Conservation (phyloP, 1,139 yeast species). For the Blastobotrys raffinosifermentans region DNA sequence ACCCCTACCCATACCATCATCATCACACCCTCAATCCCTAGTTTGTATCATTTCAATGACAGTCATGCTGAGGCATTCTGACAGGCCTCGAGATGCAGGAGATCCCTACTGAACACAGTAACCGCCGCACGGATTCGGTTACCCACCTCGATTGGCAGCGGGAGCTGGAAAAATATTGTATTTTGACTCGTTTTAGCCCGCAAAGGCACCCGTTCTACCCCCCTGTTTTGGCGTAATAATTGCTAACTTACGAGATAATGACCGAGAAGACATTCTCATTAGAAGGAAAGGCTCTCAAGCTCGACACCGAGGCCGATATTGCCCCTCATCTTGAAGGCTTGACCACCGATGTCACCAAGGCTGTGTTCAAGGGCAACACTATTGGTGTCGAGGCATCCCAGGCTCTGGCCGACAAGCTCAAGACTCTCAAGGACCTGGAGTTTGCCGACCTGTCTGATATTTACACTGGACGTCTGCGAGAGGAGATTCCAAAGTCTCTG, state of each 20-base stretch:
- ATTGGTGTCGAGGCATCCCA: conserved; percentile 86
- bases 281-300: conserved; percentile 71
- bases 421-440: conserved; percentile 36
- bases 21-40: too few relatives aligned
- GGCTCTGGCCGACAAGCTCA: conserved; percentile 58
- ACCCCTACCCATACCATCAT: too few relatives aligned
- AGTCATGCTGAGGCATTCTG: too few relatives aligned
- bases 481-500: conserved; percentile 87
- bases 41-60: too few relatives aligned
- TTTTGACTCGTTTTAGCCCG: too few relatives aligned
- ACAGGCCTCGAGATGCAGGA: too few relatives aligned
- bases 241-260: not conserved
- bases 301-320: conserved; percentile 69
- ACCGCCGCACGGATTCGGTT: too few relatives aligned
- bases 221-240: too few relatives aligned
- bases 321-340: conserved; percentile 48
- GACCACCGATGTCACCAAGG: conserved; percentile 42
- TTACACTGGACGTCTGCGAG: conserved; percentile 89
- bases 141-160: too few relatives aligned
- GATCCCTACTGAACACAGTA: too few relatives aligned
- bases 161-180: too few relatives aligned
- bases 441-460: conserved; percentile 84
- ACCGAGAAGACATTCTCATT: conserved; percentile 43
- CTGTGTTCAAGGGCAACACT: conserved; percentile 89
- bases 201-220: too few relatives aligned